These are phyloP conservation scores for Phyllosticta citrichinensis DNA, from an alignment of 2,329 filamentous ascomycete genomes.

Conservation along the genomic window DNA sequence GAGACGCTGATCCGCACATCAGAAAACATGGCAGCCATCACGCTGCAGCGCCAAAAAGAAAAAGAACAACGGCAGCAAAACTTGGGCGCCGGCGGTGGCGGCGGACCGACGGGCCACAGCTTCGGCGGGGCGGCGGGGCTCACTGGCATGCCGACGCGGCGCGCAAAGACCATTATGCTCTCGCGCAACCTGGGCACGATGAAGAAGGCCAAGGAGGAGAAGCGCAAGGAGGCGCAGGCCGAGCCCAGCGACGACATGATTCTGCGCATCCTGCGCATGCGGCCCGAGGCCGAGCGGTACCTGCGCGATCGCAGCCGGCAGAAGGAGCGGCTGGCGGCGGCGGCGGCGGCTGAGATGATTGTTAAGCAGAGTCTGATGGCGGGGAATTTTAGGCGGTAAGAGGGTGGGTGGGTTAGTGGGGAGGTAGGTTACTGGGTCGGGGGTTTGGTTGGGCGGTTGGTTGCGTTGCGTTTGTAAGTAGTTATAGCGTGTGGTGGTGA, in stretches of 20 bases:
- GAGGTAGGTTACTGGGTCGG: too few relatives aligned
- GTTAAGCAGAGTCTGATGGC: slow-evolving; percentile 71
- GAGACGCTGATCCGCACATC: slow-evolving; percentile 90
- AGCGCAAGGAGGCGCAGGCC: slow-evolving; percentile 87
- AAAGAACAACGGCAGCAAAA: slow-evolving; percentile 38
- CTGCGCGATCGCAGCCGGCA: slow-evolving; percentile 84
- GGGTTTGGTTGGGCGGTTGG: too few relatives aligned
- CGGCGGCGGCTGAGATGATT: slow-evolving; percentile 86
- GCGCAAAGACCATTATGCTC: slow-evolving; percentile 66
- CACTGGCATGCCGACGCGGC: slow-evolving; percentile 49
- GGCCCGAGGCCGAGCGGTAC: slow-evolving; percentile 79
- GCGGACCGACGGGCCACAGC: slow-evolving; percentile 39
- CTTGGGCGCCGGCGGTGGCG: slow-evolving; percentile 55
- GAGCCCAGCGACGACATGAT: slow-evolving; percentile 99
- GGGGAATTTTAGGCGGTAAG: slow-evolving; percentile 4
- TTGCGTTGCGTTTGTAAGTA: too few relatives aligned
- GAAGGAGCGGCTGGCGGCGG: slow-evolving; percentile 83
- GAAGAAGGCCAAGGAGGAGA: slow-evolving; percentile 91
- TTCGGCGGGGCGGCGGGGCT: slow-evolving; percentile 42
- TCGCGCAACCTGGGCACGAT: slow-evolving; percentile 91
- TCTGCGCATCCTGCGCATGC: slow-evolving; percentile 84
- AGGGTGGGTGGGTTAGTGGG: too few relatives aligned
- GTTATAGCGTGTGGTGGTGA: too few relatives aligned
- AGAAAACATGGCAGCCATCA: slow-evolving; percentile 87
- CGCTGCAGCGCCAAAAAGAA: slow-evolving; percentile 66